Evolutionary conservation across 1,284 basidiomycete species (phyloP), one percentile per base, ranked within the genome.

Genomic region (Leccinum subatratum): DNA sequence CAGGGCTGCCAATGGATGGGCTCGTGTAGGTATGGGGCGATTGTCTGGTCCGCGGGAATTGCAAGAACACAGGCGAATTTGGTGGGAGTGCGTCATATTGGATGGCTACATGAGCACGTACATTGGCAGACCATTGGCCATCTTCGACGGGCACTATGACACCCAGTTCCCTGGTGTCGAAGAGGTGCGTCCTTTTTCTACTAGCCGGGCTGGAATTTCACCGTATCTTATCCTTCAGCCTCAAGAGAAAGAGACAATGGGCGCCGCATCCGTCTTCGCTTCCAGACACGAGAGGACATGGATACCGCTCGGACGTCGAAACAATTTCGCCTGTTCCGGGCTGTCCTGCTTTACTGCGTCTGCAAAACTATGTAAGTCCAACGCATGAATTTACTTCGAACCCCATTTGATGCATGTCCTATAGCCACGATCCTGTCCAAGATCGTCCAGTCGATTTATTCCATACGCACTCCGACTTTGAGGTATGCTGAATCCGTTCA

Each of bases 91-190:
- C 73, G 85, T 93, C 58, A 78, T 90, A 57, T 85, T 94, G 84
- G 92, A 94, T 76, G 87, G 88, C 75, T 93, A 93, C 77, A 86
- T 93, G 42, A 88, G 88, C 66, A 84, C 89, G 30, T 93, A 93
- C 77, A 93, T 93, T 67, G 92, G 88, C 82, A 70, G 92, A 12
- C 92, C 92, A 0, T 80, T 93, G 63, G 87, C 89, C 64, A 91
- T 95, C 37, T 89, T 85, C 72, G 93, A 94, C 74, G 80, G 85
- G 66, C 92, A 95, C 73, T 94, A 91, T 70, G 92, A 94, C 73
- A 92, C 91, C 12, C 81, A 83, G 60, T 76, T 93, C 45, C 91
- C 92, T 6, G 81, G 81, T 65, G 81, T 85, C 48, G 83, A 86
- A 61, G 89, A 92, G 77, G 88, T 87, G 71, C 69, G 81, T 75